Conservation (phyloP, 2,329 filamentous ascomycete genomes). For the Diaporthe eres region DNA sequence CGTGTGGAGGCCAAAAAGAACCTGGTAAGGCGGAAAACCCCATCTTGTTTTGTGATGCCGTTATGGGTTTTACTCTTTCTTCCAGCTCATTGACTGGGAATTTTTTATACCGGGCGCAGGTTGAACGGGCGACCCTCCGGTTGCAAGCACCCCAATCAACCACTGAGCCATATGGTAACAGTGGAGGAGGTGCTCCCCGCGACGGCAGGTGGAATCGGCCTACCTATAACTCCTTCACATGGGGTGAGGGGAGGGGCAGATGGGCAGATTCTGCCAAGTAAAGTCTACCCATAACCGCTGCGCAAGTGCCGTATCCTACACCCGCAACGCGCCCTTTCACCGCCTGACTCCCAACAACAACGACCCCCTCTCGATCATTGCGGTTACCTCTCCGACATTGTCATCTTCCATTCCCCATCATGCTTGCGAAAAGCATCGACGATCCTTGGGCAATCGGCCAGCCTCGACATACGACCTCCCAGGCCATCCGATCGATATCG, state of each 20-base stretch:
- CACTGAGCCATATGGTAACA: background rate
- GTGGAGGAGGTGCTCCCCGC: background rate
- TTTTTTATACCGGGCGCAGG: background rate
- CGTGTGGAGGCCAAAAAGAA: background rate
- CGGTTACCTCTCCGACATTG: background rate
- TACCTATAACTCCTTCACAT: background rate
- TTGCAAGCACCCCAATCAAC: background rate
- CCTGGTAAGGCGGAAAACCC: background rate
- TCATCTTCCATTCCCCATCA: too few relatives aligned
- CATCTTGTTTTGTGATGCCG: conserved; percentile 7
- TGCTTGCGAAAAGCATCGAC: background rate
- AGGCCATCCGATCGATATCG: too few relatives aligned
- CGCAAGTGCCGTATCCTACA: background rate
- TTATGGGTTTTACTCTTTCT: background rate
- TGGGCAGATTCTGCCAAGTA: background rate
- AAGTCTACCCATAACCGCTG: background rate
- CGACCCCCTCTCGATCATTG: background rate
- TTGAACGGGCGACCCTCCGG: background rate
- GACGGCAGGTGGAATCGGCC: background rate
- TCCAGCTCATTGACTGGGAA: background rate
- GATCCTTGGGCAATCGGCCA: background rate
- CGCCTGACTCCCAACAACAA: background rate
- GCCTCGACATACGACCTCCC: background rate
- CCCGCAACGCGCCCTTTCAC: background rate
- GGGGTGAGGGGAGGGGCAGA: background rate